Percentiles rank a stretch among this genome's conserved stretches.
phyloP scores from a whole-genome alignment of 805 yeast species.

The Lachancea dasiensis region DNA sequence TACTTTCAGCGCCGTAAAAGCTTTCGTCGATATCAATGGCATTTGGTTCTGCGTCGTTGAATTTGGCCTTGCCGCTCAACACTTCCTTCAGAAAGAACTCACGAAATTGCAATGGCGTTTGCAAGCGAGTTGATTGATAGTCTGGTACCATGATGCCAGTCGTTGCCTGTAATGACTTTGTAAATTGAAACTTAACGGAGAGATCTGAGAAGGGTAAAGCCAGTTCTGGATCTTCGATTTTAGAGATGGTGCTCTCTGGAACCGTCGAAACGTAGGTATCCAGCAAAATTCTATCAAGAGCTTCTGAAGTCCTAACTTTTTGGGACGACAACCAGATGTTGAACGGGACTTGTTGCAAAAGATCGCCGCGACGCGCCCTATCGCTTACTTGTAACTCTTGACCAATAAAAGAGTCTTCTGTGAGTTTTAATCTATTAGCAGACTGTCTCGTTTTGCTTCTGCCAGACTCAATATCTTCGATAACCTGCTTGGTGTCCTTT shows the following conservation, averaged over 20 bases:
- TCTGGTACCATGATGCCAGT: conserved; percentile 38
- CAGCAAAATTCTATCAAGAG: conserved; percentile 24
- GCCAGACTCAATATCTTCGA: conserved; percentile 34
- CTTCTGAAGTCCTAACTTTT: conserved; percentile 23
- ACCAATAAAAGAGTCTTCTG: conserved; percentile 29
- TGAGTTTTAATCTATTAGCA: conserved; percentile 22
- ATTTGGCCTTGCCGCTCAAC: conserved; percentile 33
- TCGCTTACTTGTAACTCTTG: conserved; percentile 20
- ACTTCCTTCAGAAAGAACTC: conserved; percentile 26
- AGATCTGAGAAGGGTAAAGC: conserved; percentile 26
- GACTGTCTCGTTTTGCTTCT: conserved; percentile 13
- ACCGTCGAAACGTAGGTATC: conserved; percentile 10
- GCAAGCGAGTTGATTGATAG: conserved; percentile 30
- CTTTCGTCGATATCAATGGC: conserved; percentile 56
- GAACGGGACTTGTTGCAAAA: conserved; percentile 24
- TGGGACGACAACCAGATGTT: conserved; percentile 32
- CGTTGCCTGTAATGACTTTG: conserved; percentile 31
- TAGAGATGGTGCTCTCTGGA: conserved; percentile 1
- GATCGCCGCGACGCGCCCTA: conserved; percentile 9
- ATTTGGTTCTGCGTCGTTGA: conserved; percentile 65
- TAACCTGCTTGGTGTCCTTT: conserved; percentile 30
- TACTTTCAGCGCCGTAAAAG: conserved; percentile 53
- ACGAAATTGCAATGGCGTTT: conserved; percentile 27
- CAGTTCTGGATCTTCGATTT: conserved; percentile 16
- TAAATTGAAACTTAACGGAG: conserved; percentile 32